Percentiles rank a stretch among this genome's conserved stretches.
These are phyloP conservation scores for Zarea fungicola DNA, from an alignment of 2,329 filamentous ascomycete genomes.

Conservation along the genomic window DNA sequence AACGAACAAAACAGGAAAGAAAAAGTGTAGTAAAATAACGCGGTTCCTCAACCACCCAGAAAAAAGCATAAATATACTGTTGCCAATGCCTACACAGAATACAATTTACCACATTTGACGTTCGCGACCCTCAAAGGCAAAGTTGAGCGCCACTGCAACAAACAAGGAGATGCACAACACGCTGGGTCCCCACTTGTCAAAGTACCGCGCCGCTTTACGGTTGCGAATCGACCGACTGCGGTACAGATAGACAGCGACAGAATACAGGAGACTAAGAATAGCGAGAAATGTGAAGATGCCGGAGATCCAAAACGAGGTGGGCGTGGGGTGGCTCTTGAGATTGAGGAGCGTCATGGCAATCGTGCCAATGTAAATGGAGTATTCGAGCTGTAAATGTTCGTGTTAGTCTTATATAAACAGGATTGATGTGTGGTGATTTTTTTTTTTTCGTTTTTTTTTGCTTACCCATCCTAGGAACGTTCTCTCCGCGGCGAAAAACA, in stretches of 20 bases:
- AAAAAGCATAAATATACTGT: too few relatives aligned
- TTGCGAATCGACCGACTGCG: slow-evolving; percentile 79
- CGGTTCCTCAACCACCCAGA: too few relatives aligned
- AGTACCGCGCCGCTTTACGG: slow-evolving; percentile 80
- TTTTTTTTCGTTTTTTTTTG: slow-evolving; percentile 14
- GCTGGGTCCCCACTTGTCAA: slow-evolving; percentile 83
- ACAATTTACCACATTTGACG: slow-evolving; percentile 54
- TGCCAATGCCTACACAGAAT: too few relatives aligned
- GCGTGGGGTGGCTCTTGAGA: slow-evolving; percentile 58
- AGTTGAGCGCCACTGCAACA: slow-evolving; percentile 70
- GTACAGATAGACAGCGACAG: slow-evolving; percentile 79
- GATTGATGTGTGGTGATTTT: too few relatives aligned
- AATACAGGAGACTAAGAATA: slow-evolving; percentile 73
- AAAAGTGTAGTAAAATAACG: too few relatives aligned
- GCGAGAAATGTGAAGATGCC: slow-evolving; percentile 81
- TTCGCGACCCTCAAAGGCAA: slow-evolving; percentile 68
- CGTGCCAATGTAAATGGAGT: slow-evolving; percentile 87
- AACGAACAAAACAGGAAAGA: not conserved
- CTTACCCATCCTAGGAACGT: slow-evolving; percentile 91
- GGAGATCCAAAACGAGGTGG: slow-evolving; percentile 60
- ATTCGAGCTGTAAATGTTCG: too few relatives aligned
- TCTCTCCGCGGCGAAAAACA: slow-evolving; percentile 92
- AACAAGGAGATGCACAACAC: slow-evolving; percentile 70
- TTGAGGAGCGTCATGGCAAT: slow-evolving; percentile 82
- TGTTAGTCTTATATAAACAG: too few relatives aligned